These are phyloP conservation scores for Paramarasmius palmivorus DNA, from an alignment of 1,284 basidiomycete species.

Conservation along the genomic window DNA sequence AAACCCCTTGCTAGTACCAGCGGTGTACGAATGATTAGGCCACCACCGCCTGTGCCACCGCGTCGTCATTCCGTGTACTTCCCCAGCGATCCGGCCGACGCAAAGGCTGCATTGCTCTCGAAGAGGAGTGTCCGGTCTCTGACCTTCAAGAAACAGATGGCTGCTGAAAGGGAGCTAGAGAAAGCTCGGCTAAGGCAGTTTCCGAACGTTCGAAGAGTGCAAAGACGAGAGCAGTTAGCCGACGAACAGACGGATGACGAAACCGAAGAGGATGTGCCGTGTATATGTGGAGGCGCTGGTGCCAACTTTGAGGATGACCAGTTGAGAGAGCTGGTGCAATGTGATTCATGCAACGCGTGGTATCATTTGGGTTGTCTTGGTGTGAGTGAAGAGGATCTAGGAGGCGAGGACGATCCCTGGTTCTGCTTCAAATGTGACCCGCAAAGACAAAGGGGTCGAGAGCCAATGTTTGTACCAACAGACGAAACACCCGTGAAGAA, in stretches of 20 bases:
- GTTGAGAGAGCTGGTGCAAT: background rate
- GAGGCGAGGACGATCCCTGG: background rate
- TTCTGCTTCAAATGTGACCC: background rate
- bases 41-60: background rate
- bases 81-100: conserved; percentile 70
- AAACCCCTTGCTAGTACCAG: background rate
- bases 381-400: background rate
- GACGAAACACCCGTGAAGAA: background rate
- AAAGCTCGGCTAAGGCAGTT: too few species aligned
- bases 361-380: conserved; percentile 1
- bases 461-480: conserved; percentile 4
- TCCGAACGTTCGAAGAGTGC: background rate
- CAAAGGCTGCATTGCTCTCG: conserved; percentile 65
- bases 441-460: background rate
- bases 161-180: background rate
- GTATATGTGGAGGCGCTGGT: background rate
- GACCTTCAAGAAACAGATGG: background rate
- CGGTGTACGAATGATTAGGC: too few species aligned
- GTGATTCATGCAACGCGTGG: background rate
- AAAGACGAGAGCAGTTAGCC: background rate
- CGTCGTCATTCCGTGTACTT: conserved; percentile 37
- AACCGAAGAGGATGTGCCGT: conserved; percentile 1
- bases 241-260: background rate
- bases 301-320: background rate
- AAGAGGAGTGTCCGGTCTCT: conserved; percentile 66